Evolutionary conservation across 495 filamentous ascomycete genomes (phyloP), one percentile per base, ranked within the genome.

Genomic region (Thozetella sp.): DNA sequence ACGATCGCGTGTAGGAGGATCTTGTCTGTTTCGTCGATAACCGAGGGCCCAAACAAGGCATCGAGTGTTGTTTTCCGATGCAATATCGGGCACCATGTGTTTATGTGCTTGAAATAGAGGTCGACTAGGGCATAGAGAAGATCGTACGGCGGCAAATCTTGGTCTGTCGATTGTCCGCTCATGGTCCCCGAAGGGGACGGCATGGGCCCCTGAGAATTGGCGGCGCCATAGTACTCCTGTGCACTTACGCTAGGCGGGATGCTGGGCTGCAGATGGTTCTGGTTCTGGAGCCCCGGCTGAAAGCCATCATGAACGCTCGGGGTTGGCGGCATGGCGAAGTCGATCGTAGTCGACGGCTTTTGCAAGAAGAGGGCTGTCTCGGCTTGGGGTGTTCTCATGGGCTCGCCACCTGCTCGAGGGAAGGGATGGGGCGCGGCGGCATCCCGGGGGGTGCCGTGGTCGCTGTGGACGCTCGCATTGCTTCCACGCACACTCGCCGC

Each of bases 1-100:
- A 96, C 92, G 51, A 97, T 94, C 3, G 93, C 88, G 67, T 95
- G 91, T 20, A 97, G 76, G 19, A 97, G 76, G 60, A 95, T 90
- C 46, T 91, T 84, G 66, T 96, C 92, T 23, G 86, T 85, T 67
- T 93, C 91, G 20, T 93, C 88, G 3, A 93, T 78, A 15, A 87
- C 82, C 0, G 89, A 86, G 3, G 88, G 76, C 0, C 90, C 90
- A 65, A 96, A 96, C n/a, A 96, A 81, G 6, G 88, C 84, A 64
- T 96, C 90, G 9, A 96, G 70, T 0, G 90, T 93, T 1, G 88
- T 86, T 61, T 89, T 85, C 2, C 91, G 86, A 71, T 96, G 91
- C 19, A 97, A 78, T 22, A 97, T 94, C 0, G 93, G 93, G 73
- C 91, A 96, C 88, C 91, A 96, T 0, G 91, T 90, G 68, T 96